Percentiles rank a stretch among this genome's conserved stretches.
Conservation (phyloP, 495 filamentous ascomycete genomes). For the Astrothelium macrocarpum region DNA sequence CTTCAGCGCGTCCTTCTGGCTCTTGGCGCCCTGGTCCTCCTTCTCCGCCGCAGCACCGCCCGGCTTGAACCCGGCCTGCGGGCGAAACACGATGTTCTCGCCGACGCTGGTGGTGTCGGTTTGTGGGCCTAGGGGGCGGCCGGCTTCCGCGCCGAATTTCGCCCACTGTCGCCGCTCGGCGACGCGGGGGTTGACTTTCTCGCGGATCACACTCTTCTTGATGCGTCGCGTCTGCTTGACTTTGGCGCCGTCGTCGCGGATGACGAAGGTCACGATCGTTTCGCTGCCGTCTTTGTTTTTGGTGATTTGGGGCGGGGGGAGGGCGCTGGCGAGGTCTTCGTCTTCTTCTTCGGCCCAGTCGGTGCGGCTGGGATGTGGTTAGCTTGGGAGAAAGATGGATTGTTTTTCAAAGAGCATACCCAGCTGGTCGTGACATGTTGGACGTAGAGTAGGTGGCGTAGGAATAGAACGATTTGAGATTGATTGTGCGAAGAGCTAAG, state of each 20-base stretch:
- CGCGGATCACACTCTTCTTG: conserved; percentile 75
- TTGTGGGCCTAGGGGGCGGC: conserved; percentile 54
- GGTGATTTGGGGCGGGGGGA: conserved; percentile 77
- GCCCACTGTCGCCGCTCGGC: conserved; percentile 84
- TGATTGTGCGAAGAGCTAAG: not conserved
- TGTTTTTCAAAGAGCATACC: not conserved
- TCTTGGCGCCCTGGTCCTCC: conserved; percentile 51
- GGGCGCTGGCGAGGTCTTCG: conserved; percentile 69
- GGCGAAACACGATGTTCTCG: conserved; percentile 95
- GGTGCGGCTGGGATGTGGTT: conserved; percentile 41
- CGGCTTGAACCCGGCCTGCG: conserved; percentile 80
- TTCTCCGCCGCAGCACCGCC: conserved; percentile 67
- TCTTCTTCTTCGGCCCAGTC: conserved; percentile 98
- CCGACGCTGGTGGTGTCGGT: conserved; percentile 85
- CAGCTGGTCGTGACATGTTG: not conserved
- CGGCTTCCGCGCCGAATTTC: conserved; percentile 85
- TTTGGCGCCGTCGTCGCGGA: conserved; percentile 89
- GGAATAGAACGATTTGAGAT: not conserved
- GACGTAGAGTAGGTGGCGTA: not conserved
- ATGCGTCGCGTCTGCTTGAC: conserved; percentile 93
- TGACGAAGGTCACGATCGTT: conserved; percentile 80
- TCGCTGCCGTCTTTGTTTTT: conserved; percentile 97
- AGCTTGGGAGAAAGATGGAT: not conserved
- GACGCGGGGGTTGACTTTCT: conserved; percentile 91
- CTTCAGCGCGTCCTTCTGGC: conserved; percentile 67